phyloP scores from a whole-genome alignment of 306 rosid genomes.

The Begonia fuchsioides region DNA sequence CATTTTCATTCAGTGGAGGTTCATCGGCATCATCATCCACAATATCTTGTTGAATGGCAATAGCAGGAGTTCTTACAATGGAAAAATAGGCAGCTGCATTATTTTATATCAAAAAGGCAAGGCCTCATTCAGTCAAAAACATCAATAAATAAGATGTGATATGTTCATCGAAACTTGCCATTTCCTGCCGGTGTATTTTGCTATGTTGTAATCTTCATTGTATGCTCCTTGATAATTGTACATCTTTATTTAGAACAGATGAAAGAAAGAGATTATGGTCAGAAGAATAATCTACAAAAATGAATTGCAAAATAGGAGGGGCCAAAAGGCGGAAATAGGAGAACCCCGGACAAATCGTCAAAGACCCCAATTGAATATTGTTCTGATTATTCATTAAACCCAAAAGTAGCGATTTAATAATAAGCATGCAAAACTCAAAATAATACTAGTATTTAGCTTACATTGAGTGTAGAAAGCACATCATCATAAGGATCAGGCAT shows the following conservation, averaged over 20 bases:
- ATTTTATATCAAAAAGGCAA: not conserved
- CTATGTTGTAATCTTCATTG: constrained; percentile 84
- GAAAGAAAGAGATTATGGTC: constrained; percentile 8
- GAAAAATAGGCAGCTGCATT: constrained; percentile 1
- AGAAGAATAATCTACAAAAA: constrained; percentile 2
- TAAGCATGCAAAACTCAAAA: no score
- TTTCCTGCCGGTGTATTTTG: constrained; percentile 90
- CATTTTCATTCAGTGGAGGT: constrained; percentile 87
- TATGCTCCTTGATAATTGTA: constrained; percentile 67
- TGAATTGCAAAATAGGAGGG: not conserved
- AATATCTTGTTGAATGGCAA: constrained; percentile 26
- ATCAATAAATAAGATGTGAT: not conserved
- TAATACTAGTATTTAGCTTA: no score
- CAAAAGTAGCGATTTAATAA: no score
- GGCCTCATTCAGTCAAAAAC: not conserved
- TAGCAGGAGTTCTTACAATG: constrained; percentile 64
- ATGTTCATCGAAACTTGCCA: constrained; percentile 27
- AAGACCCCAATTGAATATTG: no score
- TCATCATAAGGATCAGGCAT: constrained; percentile 80
- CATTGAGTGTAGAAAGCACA: constrained; percentile 87
- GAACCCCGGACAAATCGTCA: not conserved
- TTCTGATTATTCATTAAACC: no score
- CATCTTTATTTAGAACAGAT: constrained; percentile 31
- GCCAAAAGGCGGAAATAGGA: not conserved
- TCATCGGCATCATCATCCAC: constrained; percentile 65